Evolutionary conservation across 1,139 yeast species (phyloP).

Genomic region (Lodderomyces orthopsilosis): DNA sequence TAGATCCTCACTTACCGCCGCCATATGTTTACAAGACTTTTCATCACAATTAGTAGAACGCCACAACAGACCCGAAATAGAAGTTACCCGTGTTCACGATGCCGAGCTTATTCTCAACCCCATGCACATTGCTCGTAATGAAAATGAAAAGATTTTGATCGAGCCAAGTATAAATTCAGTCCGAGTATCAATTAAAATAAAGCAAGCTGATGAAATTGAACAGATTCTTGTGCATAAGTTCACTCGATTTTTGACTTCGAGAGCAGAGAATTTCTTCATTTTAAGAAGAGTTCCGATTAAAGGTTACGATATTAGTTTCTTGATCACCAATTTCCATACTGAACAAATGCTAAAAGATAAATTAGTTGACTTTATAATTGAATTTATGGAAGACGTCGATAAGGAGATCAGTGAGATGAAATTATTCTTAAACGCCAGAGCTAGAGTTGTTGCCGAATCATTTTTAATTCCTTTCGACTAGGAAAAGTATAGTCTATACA

Average conservation of each 20-base stretch:
- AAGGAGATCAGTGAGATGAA: constrained; percentile 99
- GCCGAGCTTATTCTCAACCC: constrained; percentile 87
- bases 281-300: constrained; percentile 87
- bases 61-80: constrained; percentile 96
- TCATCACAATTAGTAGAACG: constrained; percentile 95
- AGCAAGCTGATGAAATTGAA: constrained; percentile 97
- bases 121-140: constrained; percentile 88
- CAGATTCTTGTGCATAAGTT: constrained; percentile 90
- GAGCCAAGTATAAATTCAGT: constrained; percentile 93
- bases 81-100: constrained; percentile 59
- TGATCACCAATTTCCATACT: constrained; percentile 91
- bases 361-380: constrained; percentile 92
- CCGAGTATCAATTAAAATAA: constrained; percentile 85
- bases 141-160: constrained; percentile 85
- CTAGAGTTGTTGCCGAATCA: constrained; percentile 96
- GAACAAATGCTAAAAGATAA: constrained; percentile 95
- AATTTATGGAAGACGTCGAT: constrained; percentile 98
- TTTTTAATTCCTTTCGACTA: constrained; percentile 75
- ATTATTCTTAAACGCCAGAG: constrained; percentile 92
- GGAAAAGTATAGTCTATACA: not conserved
- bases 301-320: constrained; percentile 90
- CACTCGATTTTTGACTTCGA: constrained; percentile 86
- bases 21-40: constrained; percentile 91
- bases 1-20: constrained; percentile 89
- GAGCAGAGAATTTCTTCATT: constrained; percentile 93